Base-by-base conservation (phyloP, 805 yeast genomes). In the Diddensiella santjacobensis region DNA sequence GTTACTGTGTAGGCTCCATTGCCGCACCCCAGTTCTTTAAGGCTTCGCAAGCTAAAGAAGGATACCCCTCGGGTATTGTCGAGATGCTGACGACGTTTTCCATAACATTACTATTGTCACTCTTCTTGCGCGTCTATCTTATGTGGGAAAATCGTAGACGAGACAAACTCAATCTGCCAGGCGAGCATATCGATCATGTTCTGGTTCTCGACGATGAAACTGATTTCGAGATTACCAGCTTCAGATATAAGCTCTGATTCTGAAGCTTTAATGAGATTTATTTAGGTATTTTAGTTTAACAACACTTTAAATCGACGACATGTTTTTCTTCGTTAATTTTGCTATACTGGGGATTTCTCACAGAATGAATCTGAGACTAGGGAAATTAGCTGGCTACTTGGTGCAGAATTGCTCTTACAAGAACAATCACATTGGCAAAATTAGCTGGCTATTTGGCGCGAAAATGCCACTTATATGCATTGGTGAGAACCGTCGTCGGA, bases 21-120 rank as follows among this genome's bases (percentile, higher is more conserved):
- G 74, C 80, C 48, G 89, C 87, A 2, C 86, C 88, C 3, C 87
- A 82, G 62, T 71, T 81, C 22, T 83, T 82, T 66, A 73, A 69
- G 48, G 62, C 74, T 0, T 51, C 64, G 2, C 75, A 79, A 22
- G 26, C 22, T 13, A 26, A 40, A n/a, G 40, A 35, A 22, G 42
- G 42, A 15, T 44, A 44, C 26, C 35, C 47, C 5, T 18, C 35
- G 3, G 47, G 47, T 10, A 44, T 44, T 6, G 40, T 35, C 18
- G 20, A 19, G 42, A 44, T 44, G 47, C 20, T 44, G 19, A 26
- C 31, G 19, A 31, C 40, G 13, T 44, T 35, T 15, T 17, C 35
- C 10, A 44, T 44, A 18, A 44, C 20, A 18, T 5, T 44, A 15
- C 3, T 44, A 13, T 35, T 44, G 15, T 38, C 47, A 6, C 29